Evolutionary conservation across 2,329 filamentous ascomycete genomes (phyloP), one percentile per base, ranked within the genome.

Genomic region (Ilyonectria mors-panacis): DNA sequence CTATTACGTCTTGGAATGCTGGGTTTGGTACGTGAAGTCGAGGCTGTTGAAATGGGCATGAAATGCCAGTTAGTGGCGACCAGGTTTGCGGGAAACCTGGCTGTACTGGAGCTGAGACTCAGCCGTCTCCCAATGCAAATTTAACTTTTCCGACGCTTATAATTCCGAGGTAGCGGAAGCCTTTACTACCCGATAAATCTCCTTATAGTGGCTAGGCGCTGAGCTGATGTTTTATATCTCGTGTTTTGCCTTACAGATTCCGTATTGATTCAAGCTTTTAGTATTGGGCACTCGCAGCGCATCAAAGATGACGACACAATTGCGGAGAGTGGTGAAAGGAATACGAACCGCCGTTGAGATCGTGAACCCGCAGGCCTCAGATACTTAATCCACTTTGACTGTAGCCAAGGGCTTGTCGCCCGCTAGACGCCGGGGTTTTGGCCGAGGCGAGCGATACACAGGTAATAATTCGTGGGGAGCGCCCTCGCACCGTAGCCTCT

Each of bases 81-180:
- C 53, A 59, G 68, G 55, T 75, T 75, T 75, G 73, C 71, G 73
- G 73, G 73, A 75, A 75, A 70, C 70, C 73, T 75, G 71, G 73
- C 59, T 70, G 63, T 37, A 66, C 59, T 72, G 71, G 69, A 71
- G 68, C 66, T 67, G 53, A 64, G 51, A 30, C 44, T 54, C 50
- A 56, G 61, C 13, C 55, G 37, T 63, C 30, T 56, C 63, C 48
- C 45, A 72, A 35, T 28, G 28, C 26, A 39, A 48, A 39, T 57
- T 56, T 37, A 17, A 21, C 19, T 44, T 50, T 44, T n/a, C 17
- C 13, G n/a, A 15, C 12, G 15, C 19, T 30, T 28, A n/a, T 33
- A 30, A 23, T 53, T 26, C 23, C 28, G 53, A 55, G 21, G 28
- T 23, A 39, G 6, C 9, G 48, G n/a, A 33, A 42, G 51, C 21